phyloP scores from a whole-genome alignment of 2,329 filamentous ascomycete species.

The Fusarium neocosmosporiellum region DNA sequence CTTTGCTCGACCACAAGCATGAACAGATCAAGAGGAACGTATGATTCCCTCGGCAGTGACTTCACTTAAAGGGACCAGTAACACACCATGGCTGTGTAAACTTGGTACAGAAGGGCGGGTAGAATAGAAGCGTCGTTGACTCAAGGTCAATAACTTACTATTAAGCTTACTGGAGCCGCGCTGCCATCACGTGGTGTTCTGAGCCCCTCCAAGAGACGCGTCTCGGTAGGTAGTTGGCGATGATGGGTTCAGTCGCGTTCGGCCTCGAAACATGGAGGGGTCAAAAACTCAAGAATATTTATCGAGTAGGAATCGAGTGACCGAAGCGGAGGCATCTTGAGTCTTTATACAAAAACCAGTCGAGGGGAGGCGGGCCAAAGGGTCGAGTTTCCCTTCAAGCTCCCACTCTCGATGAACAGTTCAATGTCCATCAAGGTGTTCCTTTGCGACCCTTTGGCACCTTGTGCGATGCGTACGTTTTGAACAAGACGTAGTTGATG shows the following conservation, averaged over 20 bases:
- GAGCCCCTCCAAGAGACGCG: background rate
- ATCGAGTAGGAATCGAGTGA: background rate
- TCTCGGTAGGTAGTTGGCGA: background rate
- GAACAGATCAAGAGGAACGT: background rate
- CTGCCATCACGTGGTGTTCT: slow-evolving; percentile 1
- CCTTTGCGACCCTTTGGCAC: background rate
- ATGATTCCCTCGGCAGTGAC: background rate
- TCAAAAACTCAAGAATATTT: background rate
- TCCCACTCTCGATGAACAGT: background rate
- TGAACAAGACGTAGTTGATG: background rate
- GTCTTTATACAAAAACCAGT: slow-evolving; percentile 15
- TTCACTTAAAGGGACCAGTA: background rate
- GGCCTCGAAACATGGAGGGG: background rate
- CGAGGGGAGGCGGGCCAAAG: slow-evolving; percentile 14
- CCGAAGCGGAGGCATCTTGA: background rate
- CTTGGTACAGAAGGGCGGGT: background rate
- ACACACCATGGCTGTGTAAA: background rate
- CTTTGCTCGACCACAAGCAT: background rate
- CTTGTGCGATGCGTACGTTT: background rate
- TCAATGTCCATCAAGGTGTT: slow-evolving; percentile 28
- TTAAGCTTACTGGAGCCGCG: slow-evolving; percentile 6
- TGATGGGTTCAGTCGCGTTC: background rate
- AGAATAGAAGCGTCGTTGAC: background rate
- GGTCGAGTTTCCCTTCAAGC: background rate
- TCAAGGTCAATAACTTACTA: slow-evolving; percentile 3